These are phyloP conservation scores for Aspergillus pseudoterreus DNA, from an alignment of 2,329 filamentous ascomycete species.

Conservation along the genomic window DNA sequence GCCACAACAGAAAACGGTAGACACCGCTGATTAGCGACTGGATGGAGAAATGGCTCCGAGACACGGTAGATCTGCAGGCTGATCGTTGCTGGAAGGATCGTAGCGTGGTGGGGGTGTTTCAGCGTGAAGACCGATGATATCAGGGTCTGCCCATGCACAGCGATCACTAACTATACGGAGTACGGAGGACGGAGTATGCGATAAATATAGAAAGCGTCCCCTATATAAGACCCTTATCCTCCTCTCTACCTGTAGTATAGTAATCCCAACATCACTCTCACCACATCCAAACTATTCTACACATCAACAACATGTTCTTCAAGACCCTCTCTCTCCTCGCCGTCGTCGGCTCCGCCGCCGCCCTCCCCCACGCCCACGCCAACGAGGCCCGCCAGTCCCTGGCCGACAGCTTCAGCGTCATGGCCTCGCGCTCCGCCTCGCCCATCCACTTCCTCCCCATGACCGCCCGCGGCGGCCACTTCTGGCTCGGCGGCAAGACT, in stretches of 20 bases:
- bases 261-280: neutral
- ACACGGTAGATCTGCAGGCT: neutral
- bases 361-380: conserved; percentile 13
- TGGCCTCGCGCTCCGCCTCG: conserved; percentile 44
- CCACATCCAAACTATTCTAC: neutral
- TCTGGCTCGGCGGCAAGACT: conserved; percentile 49
- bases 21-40: neutral
- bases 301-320: conserved; percentile 6
- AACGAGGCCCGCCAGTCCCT: neutral
- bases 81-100: neutral
- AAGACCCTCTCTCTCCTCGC: conserved; percentile 5
- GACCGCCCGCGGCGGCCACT: conserved; percentile 46
- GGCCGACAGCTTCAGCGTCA: conserved; percentile 36
- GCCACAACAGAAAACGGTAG: neutral
- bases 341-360: conserved; percentile 8
- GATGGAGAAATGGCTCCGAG: neutral
- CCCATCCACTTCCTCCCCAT: conserved; percentile 48
- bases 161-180: neutral
- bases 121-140: neutral
- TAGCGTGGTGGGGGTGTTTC: neutral
- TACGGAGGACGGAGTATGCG: no score
- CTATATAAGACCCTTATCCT: no score
- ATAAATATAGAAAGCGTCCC: no score
- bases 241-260: no score
- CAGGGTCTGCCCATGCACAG: neutral